Base-by-base conservation (phyloP, 306 rosid genomes). In the Castanea mollissima region DNA sequence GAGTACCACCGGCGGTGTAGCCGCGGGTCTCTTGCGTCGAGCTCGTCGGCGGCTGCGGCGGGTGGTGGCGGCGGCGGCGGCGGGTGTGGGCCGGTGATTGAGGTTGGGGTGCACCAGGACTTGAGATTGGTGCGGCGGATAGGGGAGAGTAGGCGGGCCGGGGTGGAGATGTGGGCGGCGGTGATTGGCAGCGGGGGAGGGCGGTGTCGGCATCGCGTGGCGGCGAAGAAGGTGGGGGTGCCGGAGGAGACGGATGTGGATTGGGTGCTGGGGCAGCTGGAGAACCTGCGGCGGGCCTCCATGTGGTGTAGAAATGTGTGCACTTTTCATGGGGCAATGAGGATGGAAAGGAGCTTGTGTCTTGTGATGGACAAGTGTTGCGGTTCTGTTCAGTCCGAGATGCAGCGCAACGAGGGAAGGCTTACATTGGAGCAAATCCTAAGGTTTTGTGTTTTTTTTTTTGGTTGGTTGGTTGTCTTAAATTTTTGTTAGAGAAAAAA, bases 291-390 rank as follows among this genome's bases (percentile, higher is more conserved):
- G 55, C 87, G 94, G 55, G 93, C 98, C 9, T 93, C 99, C 11
- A 89, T 95, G 99, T 95, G 99, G 99, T 95, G 99, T 69, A 78
- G 99, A 82, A 95, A 95, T 84, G 94, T 95, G 51, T 95, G 99
- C 69, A 90, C 96, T 8, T 95, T 95, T 83, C 99, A 95, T 87
- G 99, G 98, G 69, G 89, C 93, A 18, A 81, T 83, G 86, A 92
- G 81, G 80, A 44, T 85, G 87, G 97, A 93, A 5, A 96, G 93
- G 32, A 85, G 96, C 58, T 83, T 95, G 83, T 90, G 95, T 71
- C 96, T 95, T 71, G 97, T 95, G 60, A 89, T 91, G 93, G 98
- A 95, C 70, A 82, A 78, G 86, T 91, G 99, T 71, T 85, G 83
- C 73, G 98, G 97, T 78, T 95, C 99, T 63, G 92, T 95, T 83